These are phyloP conservation scores for Paracoccidioides lutzii DNA, from an alignment of 2,329 filamentous ascomycete genomes.

Conservation along the genomic window DNA sequence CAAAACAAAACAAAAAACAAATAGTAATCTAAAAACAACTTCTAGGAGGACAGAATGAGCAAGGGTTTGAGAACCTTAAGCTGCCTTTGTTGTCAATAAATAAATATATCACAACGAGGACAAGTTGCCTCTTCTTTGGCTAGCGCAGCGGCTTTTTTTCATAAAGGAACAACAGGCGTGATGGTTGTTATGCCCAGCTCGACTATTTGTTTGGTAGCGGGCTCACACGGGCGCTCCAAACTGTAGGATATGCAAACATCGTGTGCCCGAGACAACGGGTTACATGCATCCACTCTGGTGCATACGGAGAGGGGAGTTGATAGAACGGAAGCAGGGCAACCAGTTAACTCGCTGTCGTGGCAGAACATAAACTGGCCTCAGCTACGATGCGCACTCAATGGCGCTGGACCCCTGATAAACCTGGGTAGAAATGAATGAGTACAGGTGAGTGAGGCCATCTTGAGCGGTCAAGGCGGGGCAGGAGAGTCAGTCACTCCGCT, in stretches of 20 bases:
- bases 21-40: neutral
- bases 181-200: neutral
- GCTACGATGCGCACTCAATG: neutral
- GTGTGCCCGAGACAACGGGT: constrained; percentile 2
- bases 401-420: neutral
- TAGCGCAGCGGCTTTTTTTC: neutral
- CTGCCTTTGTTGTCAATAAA: neutral
- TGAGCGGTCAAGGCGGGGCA: neutral
- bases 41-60: neutral
- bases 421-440: too few species aligned
- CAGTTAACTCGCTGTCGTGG: constrained; percentile 10
- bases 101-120: neutral
- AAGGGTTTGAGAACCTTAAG: neutral
- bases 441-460: neutral
- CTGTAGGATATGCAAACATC: neutral
- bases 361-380: constrained; percentile 6
- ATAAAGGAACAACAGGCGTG: neutral
- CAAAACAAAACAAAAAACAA: neutral
- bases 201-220: neutral
- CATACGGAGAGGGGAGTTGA: constrained; percentile 1
- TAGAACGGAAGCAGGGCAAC: constrained; percentile 8
- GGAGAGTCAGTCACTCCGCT: too few species aligned
- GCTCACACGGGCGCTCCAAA: neutral
- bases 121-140: neutral
- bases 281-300: constrained; percentile 7